Evolutionary conservation across 768 basidiomycete species (phyloP).

Genomic region (Phylloporus sp.): DNA sequence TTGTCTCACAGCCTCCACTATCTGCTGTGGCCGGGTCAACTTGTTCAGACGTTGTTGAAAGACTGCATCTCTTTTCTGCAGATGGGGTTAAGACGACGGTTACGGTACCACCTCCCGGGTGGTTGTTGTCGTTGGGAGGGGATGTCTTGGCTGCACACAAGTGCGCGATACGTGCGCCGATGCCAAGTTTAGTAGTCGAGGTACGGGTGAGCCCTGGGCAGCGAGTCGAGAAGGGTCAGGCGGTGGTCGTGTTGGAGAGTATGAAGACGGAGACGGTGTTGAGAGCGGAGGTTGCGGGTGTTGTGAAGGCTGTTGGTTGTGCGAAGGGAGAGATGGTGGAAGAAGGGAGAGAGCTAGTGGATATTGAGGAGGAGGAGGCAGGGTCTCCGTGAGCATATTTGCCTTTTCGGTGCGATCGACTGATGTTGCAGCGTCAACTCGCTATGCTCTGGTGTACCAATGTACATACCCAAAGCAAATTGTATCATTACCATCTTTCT

Average conservation of each 20-base stretch:
- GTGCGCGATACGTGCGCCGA: constrained; percentile 74
- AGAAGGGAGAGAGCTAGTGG: constrained; percentile 76
- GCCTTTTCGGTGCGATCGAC: no score
- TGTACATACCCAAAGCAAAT: no score
- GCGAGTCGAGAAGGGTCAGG: constrained; percentile 74
- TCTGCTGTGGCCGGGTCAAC: constrained; percentile 51
- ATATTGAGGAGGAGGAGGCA: constrained; percentile 50
- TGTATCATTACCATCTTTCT: no score
- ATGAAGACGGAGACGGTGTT: constrained; percentile 98
- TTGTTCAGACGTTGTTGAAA: constrained; percentile 58
- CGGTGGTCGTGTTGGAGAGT: constrained; percentile 82
- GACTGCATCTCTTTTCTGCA: constrained; percentile 68
- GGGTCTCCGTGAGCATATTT: no score
- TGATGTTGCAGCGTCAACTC: no score
- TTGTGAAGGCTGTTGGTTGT: constrained; percentile 70
- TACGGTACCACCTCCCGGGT: constrained; percentile 63
- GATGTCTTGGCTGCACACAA: constrained; percentile 53
- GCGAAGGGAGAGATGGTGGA: constrained; percentile 89
- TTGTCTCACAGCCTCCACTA: constrained; percentile 67
- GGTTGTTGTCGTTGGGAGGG: constrained; percentile 64
- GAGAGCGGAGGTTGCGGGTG: constrained; percentile 63
- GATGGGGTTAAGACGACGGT: constrained; percentile 61
- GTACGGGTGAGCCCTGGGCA: constrained; percentile 78
- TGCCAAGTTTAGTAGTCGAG: constrained; percentile 93
- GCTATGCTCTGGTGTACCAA: no score